Evolutionary conservation across 345 rosid species (phyloP).

Genomic region (Acer saccharum): DNA sequence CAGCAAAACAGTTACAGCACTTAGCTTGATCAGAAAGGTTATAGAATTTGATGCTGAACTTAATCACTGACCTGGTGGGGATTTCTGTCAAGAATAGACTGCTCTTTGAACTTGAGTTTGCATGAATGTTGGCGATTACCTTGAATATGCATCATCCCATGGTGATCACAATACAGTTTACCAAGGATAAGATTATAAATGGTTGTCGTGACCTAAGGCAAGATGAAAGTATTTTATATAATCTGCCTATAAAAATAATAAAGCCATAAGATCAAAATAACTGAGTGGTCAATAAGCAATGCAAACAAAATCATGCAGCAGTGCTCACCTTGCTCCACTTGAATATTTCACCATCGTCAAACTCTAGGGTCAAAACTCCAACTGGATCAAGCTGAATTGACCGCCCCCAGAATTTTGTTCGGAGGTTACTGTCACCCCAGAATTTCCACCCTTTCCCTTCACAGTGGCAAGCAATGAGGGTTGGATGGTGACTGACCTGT

Average conservation of each 20-base stretch:
- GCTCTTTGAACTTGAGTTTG: conserved; percentile 92
- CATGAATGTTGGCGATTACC: conserved; percentile 84
- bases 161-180: conserved; percentile 89
- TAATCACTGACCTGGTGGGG: conserved; percentile 74
- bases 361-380: conserved; percentile 80
- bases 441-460: conserved; percentile 99
- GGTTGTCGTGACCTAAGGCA: conserved; percentile 78
- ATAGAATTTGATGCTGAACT: background rate
- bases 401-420: conserved; percentile 95
- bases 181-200: conserved; percentile 94
- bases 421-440: conserved; percentile 94
- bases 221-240: conserved; percentile 19
- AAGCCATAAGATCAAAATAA: conserved; percentile 20
- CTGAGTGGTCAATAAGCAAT: background rate
- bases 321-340: conserved; percentile 89
- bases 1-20: background rate
- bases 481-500: conserved; percentile 99
- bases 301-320: conserved; percentile 10
- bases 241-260: conserved; percentile 1
- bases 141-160: conserved; percentile 81
- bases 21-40: background rate
- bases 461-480: conserved; percentile 93
- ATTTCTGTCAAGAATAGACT: conserved; percentile 87
- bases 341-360: conserved; percentile 96
- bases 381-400: conserved; percentile 98